Percentiles rank a stretch among this genome's conserved stretches.
phyloP scores from a whole-genome alignment of 1,284 basidiomycete species.

The Pascua sp. region DNA sequence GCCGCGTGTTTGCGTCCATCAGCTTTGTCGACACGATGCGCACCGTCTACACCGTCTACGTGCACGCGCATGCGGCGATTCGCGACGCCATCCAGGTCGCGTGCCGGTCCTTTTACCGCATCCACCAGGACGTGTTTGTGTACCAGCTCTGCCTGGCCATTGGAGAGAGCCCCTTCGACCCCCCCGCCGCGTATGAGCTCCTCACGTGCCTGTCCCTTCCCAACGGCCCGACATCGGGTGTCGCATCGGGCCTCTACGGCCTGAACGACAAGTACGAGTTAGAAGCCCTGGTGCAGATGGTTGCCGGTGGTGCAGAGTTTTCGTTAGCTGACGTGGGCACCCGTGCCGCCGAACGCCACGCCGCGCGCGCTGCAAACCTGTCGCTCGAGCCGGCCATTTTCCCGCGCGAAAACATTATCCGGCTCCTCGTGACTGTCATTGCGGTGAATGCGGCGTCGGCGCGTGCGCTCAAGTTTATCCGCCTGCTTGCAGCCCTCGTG shows the following conservation, averaged over 20 bases:
- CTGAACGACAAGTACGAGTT: conserved; percentile 65
- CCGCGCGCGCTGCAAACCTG: conserved; percentile 50
- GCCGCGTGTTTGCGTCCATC: conserved; percentile 66
- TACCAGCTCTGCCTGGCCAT: conserved; percentile 66
- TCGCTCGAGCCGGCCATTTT: conserved; percentile 62
- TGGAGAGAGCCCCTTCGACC: conserved; percentile 57
- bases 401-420: conserved; percentile 64
- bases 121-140: conserved; percentile 70
- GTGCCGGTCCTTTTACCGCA: conserved; percentile 66
- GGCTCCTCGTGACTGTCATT: conserved; percentile 72
- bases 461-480: conserved; percentile 66
- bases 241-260: conserved; percentile 63
- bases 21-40: conserved; percentile 71
- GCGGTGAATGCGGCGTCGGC: conserved; percentile 66
- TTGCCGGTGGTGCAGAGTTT: conserved; percentile 40
- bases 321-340: conserved; percentile 58
- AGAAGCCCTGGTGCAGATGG: conserved; percentile 64
- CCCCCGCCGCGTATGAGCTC: conserved; percentile 49
- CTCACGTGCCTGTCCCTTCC: conserved; percentile 26
- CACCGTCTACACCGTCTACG: conserved; percentile 64
- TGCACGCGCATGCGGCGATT: conserved; percentile 58
- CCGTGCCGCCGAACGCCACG: conserved; percentile 60
- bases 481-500: conserved; percentile 59
- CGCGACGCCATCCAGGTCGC: conserved; percentile 68
- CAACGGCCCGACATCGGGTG: conserved; percentile 22